A percentile compares a stretch with the other conserved stretches of the same genome.
phyloP scores from a whole-genome alignment of 2,329 filamentous ascomycete species.

The Lachnellula willkommii region DNA sequence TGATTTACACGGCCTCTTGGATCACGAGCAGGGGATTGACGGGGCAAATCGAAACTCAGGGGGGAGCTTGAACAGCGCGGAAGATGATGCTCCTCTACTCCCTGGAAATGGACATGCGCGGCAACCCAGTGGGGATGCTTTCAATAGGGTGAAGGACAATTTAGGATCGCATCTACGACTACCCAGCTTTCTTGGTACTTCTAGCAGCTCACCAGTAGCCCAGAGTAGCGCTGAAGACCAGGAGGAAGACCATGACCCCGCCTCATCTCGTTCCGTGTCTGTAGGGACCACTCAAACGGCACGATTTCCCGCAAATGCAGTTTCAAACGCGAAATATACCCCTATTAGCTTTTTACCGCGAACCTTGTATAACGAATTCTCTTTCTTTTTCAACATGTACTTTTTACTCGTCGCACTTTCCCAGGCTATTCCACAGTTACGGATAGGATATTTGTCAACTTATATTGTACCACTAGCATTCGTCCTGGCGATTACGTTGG shows the following conservation, averaged over 20 bases:
- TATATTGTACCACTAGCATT: conserved; percentile 91
- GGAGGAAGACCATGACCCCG: conserved; percentile 56
- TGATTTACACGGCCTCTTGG: conserved; percentile 62
- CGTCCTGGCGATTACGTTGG: conserved; percentile 85
- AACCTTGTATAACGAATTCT: conserved; percentile 97
- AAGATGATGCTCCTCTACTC: conserved; percentile 73
- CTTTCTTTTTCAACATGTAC: conserved; percentile 99
- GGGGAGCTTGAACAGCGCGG: conserved; percentile 48
- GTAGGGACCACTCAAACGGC: conserved; percentile 69
- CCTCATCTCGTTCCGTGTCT: conserved; percentile 66
- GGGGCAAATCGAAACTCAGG: conserved; percentile 51
- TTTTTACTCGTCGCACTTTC: conserved; percentile 93
- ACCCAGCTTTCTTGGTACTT: conserved; percentile 59
- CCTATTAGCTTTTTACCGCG: conserved; percentile 88
- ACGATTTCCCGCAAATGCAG: conserved; percentile 80
- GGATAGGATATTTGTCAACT: conserved; percentile 91
- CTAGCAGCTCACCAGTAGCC: conserved; percentile 9
- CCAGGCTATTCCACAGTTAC: conserved; percentile 80
- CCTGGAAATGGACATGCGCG: conserved; percentile 31
- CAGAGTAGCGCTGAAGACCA: conserved; percentile 35
- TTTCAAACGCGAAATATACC: conserved; percentile 98
- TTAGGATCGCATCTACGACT: conserved; percentile 54
- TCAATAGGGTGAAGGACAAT: conserved; percentile 39
- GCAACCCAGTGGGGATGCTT: conserved; percentile 35
- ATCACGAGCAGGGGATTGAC: conserved; percentile 50